Evolutionary conservation across 768 basidiomycete species (phyloP), one percentile per base, ranked within the genome.

Genomic region (Mycena chlorophos): DNA sequence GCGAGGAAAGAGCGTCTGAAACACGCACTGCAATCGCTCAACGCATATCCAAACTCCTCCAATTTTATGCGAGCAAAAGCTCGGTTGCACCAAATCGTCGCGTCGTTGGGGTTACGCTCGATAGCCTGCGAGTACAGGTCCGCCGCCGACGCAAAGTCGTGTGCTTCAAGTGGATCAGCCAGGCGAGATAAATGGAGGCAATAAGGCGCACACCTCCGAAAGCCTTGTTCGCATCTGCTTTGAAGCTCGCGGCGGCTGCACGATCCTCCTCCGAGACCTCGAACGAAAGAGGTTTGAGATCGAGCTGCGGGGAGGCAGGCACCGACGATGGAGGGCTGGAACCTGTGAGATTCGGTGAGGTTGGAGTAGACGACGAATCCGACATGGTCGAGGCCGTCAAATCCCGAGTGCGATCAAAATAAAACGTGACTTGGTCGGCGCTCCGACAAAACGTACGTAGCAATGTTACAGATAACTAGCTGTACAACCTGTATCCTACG

Each of bases 11-110:
- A 30, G 51, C 39, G 51, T 49, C 37, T 20, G 22, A 42, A 31
- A 51, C 46, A 81, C 88, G 69, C 65, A 94, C 94, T 84, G 38
- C 93, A 85, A 75, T 98, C 96, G 26, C 77, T 75, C 25, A 96
- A 81, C 16, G 94, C 97, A 66, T 94, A 94, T 3, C 97, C 97
- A 65, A 89, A 88, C 73, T 99, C 81, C 70, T 99, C 90, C 52
- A 98, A 72, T 74, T 91, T 97, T 72, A 95, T 92, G 49, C 96
- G 83, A 14, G 91, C 82, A 71, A 93, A 91, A 2, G 97, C 94
- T 31, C 96, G 83, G 72, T 98, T 98, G 68, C 89, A 94, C 89
- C 91, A 98, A 50, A 96, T 71, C 14, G 93, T 94, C 50, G 94
- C 75, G 64, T 98, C 96, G 52, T 78, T 76, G 0, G 94, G 94